Evolutionary conservation across 148 eudicot species (phyloP).

Genomic region (Heliamphora exappendiculata): DNA sequence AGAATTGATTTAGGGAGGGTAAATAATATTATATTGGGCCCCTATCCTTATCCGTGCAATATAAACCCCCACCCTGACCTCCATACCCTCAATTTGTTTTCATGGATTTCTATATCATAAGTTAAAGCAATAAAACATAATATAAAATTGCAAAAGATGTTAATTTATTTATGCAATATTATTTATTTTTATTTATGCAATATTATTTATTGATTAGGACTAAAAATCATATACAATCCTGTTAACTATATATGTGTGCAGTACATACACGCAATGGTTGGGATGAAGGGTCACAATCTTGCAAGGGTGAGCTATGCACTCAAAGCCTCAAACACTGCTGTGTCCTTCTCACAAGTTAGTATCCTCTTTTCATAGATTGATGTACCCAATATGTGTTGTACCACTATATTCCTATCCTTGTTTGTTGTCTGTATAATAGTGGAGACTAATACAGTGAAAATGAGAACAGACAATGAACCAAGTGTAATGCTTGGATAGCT

Average conservation of each 20-base stretch:
- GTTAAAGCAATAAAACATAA: too few relatives aligned
- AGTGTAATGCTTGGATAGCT: neutral
- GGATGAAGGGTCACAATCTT: too few relatives aligned
- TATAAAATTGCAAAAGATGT: too few relatives aligned
- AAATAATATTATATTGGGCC: neutral
- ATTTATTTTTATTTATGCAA: neutral
- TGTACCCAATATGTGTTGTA: neutral
- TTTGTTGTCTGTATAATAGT: neutral
- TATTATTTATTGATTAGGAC: neutral
- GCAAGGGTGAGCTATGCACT: too few relatives aligned
- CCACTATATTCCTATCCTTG: neutral
- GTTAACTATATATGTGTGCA: neutral
- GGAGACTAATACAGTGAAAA: neutral
- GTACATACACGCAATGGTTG: neutral
- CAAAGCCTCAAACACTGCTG: neutral
- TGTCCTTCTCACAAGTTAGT: neutral
- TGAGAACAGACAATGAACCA: neutral
- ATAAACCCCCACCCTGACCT: too few relatives aligned
- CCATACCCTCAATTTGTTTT: neutral
- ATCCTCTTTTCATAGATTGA: neutral
- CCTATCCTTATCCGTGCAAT: neutral
- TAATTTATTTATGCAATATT: too few relatives aligned
- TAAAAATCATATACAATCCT: neutral
- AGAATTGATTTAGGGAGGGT: neutral
- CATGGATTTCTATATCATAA: neutral